Evolutionary conservation across 805 yeast genomes (phyloP), one percentile per base, ranked within the genome.

Genomic region (Lachancea kluyveri): DNA sequence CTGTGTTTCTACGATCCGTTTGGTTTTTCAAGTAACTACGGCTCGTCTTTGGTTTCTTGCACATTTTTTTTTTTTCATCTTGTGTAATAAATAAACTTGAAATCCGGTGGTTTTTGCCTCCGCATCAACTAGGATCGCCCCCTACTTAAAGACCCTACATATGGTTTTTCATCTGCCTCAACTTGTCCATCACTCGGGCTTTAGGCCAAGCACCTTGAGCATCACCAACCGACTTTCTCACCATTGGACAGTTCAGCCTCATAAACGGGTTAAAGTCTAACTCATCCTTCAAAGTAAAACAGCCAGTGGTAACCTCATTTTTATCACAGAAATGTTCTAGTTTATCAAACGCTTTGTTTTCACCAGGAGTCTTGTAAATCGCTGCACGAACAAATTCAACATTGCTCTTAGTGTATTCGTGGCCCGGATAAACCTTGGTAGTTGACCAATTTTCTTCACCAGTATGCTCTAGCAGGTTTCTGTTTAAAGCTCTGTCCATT

Each of bases 371-470:
- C 34, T 69, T 62, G 26, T 65, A 54, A 34, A 85, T 54, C 1
- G 83, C 74, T 3, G 77, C 68, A 42, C 74, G 69, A 12, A 92
- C 84, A 56, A 92, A 92, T 43, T 69, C 72, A 14, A 82, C 79
- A 54, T 92, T 90, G 16, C 83, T 68, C 45, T 67, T 70, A 5
- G 98, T 92, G 61, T 92, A 92, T 61, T 92, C 99, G 58, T 92
- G 99, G 3, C 99, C 99, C 2, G 96, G 90, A 52, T 75, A 90
- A 2, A 88, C 87, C 22, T 58, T 55, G 0, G 96, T 86, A 5
- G 25, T 31, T 16, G 26, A 26, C 57, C 52, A 53, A 25, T 54
- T 46, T 12, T 50, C 36, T 21, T 50, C 49, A 5, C 52, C 49
- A 7, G 75, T 79, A 13, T 62, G 58, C 0, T 94, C 88, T 31